Percentiles rank a stretch among this genome's conserved stretches.
Evolutionary conservation across 2,329 filamentous ascomycete species (phyloP).

Genomic region (Epichloe uncinata): DNA sequence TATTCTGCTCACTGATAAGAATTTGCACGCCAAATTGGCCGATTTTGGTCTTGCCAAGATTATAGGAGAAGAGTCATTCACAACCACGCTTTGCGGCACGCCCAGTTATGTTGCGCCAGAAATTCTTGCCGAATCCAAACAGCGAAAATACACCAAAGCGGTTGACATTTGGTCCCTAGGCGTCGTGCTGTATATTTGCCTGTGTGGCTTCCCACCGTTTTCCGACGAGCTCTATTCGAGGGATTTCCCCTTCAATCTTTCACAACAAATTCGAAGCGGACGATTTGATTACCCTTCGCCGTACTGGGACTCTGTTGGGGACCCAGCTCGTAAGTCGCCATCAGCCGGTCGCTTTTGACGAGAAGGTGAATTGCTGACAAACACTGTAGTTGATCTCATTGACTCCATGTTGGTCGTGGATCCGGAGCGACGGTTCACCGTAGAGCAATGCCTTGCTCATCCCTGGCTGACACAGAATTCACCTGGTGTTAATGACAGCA

Average conservation of each 20-base stretch:
- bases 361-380: neutral
- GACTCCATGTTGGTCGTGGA: slow-evolving; percentile 90
- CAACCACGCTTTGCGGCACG: slow-evolving; percentile 91
- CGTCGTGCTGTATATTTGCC: slow-evolving; percentile 94
- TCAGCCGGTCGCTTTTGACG: too few relatives aligned
- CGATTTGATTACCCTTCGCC: slow-evolving; percentile 91
- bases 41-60: slow-evolving; percentile 98
- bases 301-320: slow-evolving; percentile 56
- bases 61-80: slow-evolving; percentile 96
- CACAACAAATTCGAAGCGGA: slow-evolving; percentile 79
- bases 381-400: slow-evolving; percentile 58
- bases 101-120: slow-evolving; percentile 95
- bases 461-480: slow-evolving; percentile 65
- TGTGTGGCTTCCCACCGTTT: slow-evolving; percentile 94
- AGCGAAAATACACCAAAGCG: slow-evolving; percentile 83
- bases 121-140: slow-evolving; percentile 69
- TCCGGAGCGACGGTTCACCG: slow-evolving; percentile 66
- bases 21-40: slow-evolving; percentile 78
- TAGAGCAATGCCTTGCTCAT: slow-evolving; percentile 83
- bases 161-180: slow-evolving; percentile 96
- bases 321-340: slow-evolving; percentile 51
- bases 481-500: slow-evolving; percentile 65
- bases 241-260: slow-evolving; percentile 75
- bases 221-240: slow-evolving; percentile 77
- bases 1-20: slow-evolving; percentile 75